Conservation (phyloP, 371 early-diverging fungal genomes). For the Syncephalis plumigaleata region DNA sequence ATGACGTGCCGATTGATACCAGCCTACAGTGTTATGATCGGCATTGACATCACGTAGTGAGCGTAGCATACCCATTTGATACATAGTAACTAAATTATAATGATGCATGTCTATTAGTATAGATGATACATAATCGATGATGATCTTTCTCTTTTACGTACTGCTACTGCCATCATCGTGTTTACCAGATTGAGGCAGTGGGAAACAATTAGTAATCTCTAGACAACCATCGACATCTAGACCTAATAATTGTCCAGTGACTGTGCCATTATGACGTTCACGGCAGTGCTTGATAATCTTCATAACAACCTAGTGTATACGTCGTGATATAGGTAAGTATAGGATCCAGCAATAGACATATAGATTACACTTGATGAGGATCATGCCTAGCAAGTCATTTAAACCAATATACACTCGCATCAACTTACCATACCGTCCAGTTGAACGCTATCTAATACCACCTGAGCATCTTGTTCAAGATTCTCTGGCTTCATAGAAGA, state of each 20-base stretch:
- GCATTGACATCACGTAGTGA: slow-evolving; percentile 83
- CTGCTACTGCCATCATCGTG: slow-evolving; percentile 10
- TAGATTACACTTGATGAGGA: background rate
- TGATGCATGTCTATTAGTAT: too few relatives aligned
- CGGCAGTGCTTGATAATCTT: slow-evolving; percentile 94
- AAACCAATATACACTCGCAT: background rate
- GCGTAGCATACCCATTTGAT: slow-evolving; percentile 86
- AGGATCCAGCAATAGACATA: background rate
- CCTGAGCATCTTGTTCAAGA: slow-evolving; percentile 19
- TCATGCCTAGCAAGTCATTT: background rate
- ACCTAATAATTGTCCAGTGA: slow-evolving; percentile 81
- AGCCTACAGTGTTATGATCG: slow-evolving; percentile 92
- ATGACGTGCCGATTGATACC: slow-evolving; percentile 84
- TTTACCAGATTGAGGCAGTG: slow-evolving; percentile 43
- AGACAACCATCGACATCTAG: slow-evolving; percentile 67
- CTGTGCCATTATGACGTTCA: slow-evolving; percentile 56
- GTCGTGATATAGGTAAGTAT: background rate
- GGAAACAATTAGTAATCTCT: slow-evolving; percentile 82
- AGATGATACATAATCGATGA: background rate
- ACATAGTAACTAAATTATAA: slow-evolving; percentile 35
- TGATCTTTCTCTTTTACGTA: background rate
- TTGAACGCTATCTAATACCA: slow-evolving; percentile 21
- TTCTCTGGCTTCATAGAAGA: background rate
- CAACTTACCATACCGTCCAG: slow-evolving; percentile 34
- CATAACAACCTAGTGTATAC: slow-evolving; percentile 44